Base-by-base conservation (phyloP, 768 basidiomycete species). In the Suillus variegatus region DNA sequence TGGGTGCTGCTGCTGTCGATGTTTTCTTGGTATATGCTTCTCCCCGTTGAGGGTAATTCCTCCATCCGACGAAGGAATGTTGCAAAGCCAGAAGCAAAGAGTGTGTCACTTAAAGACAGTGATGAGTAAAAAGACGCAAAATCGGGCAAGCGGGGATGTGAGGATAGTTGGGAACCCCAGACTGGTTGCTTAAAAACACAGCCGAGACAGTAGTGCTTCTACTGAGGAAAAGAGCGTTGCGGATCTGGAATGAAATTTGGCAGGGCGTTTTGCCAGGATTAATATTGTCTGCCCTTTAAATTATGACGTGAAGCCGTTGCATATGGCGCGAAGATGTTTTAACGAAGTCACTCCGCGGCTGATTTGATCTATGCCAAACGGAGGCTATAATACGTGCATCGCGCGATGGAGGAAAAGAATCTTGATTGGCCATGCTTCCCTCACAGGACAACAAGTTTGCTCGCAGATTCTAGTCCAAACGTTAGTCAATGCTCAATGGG, bases 1-100 rank as follows among this genome's bases (percentile, higher is more conserved):
- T 64, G 65, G 1, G 61, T 52, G 66, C 72, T 73, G 49, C 44
- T 46, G 49, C 44, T 46, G 58, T 58, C 47, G 35, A 66, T 43
- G 61, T 65, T 43, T 22, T 43, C 65, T 25, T 64, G 60, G 60
- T 72, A 69, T 43, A 66, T 67, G 52, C 64, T 66, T 46, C 62
- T 60, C 32, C 69, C 40, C 2, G 70, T 63, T 18, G 66, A 66
- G 22, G 63, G 57, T 41, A 65, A 58, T 63, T 74, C 70, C 66
- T 72, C 70, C 74, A 75, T 75, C 54, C 47, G 62, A 61, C 1
- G 73, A 67, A 35, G 73, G 56, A 72, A 69, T 1, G 69, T 52
- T n/a, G 41, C 28, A 6, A 38, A 14, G 47, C 22, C 43, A 35
- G 28, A 60, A 12, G 18, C n/a, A 32, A 60, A 56, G 14, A 10